Conservation (phyloP, 306 rosid species). For the Cajanus cajan region DNA sequence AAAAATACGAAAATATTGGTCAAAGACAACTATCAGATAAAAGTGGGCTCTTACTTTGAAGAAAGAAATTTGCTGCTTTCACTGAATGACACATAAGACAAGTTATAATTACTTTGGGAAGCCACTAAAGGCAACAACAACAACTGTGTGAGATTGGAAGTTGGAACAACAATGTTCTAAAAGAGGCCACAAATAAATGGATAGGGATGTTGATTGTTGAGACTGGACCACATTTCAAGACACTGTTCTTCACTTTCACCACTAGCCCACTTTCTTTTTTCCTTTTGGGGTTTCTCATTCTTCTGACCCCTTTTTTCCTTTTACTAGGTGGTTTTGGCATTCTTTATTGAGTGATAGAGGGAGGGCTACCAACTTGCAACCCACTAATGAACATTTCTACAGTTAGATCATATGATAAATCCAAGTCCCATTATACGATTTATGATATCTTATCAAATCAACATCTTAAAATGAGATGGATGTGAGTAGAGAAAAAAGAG, state of each 20-base stretch:
- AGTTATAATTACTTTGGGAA: background rate
- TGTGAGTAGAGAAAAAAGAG: too few species aligned
- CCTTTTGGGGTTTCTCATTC: background rate
- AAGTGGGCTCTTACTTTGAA: slow-evolving; percentile 26
- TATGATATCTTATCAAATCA: too few species aligned
- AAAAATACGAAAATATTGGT: too few species aligned
- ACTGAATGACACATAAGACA: slow-evolving; percentile 27
- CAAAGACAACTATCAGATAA: slow-evolving; percentile 19
- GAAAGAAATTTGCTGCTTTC: background rate
- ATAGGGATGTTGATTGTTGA: background rate
- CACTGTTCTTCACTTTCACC: background rate
- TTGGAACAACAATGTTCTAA: background rate
- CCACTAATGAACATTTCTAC: background rate
- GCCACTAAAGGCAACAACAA: background rate
- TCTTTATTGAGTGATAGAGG: background rate
- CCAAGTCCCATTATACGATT: too few species aligned
- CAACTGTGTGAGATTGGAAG: background rate
- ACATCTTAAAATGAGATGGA: too few species aligned
- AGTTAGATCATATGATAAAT: too few species aligned
- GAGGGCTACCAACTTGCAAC: background rate
- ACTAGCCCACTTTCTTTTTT: background rate
- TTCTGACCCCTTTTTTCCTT: background rate
- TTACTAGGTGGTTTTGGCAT: background rate
- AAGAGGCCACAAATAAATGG: background rate
- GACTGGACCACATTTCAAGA: slow-evolving; percentile 14